Conservation (phyloP, 1,284 basidiomycete genomes). For the Boletus nobilissimus region DNA sequence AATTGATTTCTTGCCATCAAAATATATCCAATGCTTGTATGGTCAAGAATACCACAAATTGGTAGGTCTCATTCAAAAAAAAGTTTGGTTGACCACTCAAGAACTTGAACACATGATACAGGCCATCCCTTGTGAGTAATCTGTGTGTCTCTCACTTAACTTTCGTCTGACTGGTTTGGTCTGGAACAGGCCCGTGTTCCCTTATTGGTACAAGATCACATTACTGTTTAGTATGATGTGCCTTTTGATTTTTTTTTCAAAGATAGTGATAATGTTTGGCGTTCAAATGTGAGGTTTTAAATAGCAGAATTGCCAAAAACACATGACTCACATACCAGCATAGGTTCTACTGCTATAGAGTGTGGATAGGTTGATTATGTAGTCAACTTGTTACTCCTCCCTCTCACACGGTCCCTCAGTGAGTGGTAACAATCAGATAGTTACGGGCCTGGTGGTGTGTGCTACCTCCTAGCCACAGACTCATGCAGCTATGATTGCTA, state of each 20-base stretch:
- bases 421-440: conserved; percentile 7
- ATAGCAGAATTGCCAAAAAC: too few relatives aligned
- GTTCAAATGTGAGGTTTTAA: conserved; percentile 14
- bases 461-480: too few relatives aligned
- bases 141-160: too few relatives aligned
- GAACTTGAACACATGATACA: neutral
- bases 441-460: conserved; percentile 22
- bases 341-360: conserved; percentile 27
- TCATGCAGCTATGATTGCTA: neutral
- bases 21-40: neutral
- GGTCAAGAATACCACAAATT: neutral
- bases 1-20: conserved; percentile 23
- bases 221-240: neutral
- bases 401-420: conserved; percentile 8
- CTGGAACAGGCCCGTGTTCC: neutral
- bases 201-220: neutral
- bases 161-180: neutral
- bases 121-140: conserved; percentile 13
- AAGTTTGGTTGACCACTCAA: neutral
- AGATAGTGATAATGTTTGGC: neutral
- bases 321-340: neutral
- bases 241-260: neutral
- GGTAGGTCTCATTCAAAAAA: neutral
- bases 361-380: conserved; percentile 19
- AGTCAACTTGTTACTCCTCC: neutral